These are phyloP conservation scores for Gastroboletus turbinatus DNA, from an alignment of 1,284 basidiomycete species.

Conservation along the genomic window DNA sequence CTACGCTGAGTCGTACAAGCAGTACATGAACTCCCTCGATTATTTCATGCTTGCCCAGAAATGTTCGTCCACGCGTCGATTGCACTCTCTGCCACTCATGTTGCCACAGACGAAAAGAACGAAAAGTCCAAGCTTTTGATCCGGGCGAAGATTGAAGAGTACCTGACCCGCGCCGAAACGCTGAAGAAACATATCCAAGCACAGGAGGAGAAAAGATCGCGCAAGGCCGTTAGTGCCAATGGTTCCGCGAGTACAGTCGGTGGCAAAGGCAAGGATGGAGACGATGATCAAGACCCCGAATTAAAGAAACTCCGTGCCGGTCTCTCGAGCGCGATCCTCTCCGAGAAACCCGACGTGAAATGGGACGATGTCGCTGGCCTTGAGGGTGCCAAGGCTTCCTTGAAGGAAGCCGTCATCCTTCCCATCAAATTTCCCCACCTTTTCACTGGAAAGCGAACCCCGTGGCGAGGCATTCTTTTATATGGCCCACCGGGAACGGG, in stretches of 20 bases:
- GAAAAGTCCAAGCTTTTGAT: constrained; percentile 90
- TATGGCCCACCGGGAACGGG: constrained; percentile 98
- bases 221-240: constrained; percentile 78
- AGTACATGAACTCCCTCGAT: constrained; percentile 93
- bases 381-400: constrained; percentile 89
- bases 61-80: constrained; percentile 39
- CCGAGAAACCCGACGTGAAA: constrained; percentile 93
- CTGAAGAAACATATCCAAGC: constrained; percentile 82
- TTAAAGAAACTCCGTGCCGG: constrained; percentile 93
- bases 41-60: constrained; percentile 93
- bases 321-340: constrained; percentile 84
- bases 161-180: constrained; percentile 89
- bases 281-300: constrained; percentile 86
- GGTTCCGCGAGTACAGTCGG: constrained; percentile 63
- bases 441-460: constrained; percentile 97
- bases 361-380: constrained; percentile 99
- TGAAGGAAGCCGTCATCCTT: constrained; percentile 98
- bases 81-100: background rate
- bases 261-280: constrained; percentile 71
- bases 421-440: constrained; percentile 99
- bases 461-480: constrained; percentile 93
- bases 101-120: constrained; percentile 86
- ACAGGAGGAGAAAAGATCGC: constrained; percentile 66
- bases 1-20: constrained; percentile 92
- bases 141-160: constrained; percentile 88